phyloP scores from a whole-genome alignment of 305 asterid species.

The Salvia sclarea region DNA sequence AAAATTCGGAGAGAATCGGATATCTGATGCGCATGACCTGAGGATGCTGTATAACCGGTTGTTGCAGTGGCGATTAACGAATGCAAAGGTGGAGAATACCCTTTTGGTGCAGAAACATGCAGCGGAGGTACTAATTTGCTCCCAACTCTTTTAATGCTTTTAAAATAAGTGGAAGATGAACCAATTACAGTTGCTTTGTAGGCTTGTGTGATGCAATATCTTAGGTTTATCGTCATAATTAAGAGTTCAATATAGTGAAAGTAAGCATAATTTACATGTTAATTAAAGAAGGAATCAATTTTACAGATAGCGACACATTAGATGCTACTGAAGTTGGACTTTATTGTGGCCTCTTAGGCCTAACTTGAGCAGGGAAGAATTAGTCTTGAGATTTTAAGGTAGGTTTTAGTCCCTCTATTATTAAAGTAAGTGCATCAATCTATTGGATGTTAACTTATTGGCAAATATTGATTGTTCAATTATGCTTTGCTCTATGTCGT shows the following conservation, averaged over 20 bases:
- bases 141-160: not conserved
- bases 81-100: slow-evolving; percentile 66
- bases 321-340: slow-evolving; percentile 17
- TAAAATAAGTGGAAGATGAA: slow-evolving; percentile 8
- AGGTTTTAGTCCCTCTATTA: slow-evolving; percentile 7
- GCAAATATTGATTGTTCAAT: not conserved
- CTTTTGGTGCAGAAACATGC: slow-evolving; percentile 50
- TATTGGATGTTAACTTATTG: slow-evolving; percentile 7
- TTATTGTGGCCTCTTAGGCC: slow-evolving; percentile 17
- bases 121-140: slow-evolving; percentile 60
- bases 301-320: not conserved
- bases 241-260: slow-evolving; percentile 10
- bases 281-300: slow-evolving; percentile 20
- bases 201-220: slow-evolving; percentile 12
- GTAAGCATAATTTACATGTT: not conserved
- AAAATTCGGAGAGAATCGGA: slow-evolving; percentile 60
- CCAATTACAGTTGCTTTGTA: slow-evolving; percentile 12
- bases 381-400: slow-evolving; percentile 12
- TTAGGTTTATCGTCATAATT: slow-evolving; percentile 17
- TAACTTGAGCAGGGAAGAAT: slow-evolving; percentile 19
- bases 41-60: slow-evolving; percentile 65
- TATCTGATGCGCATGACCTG: slow-evolving; percentile 73
- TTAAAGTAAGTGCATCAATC: not conserved
- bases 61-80: slow-evolving; percentile 80
- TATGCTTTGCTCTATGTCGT: not conserved